Base-by-base conservation (phyloP, 1,139 yeast species). In the Nematodospora anomalae region DNA sequence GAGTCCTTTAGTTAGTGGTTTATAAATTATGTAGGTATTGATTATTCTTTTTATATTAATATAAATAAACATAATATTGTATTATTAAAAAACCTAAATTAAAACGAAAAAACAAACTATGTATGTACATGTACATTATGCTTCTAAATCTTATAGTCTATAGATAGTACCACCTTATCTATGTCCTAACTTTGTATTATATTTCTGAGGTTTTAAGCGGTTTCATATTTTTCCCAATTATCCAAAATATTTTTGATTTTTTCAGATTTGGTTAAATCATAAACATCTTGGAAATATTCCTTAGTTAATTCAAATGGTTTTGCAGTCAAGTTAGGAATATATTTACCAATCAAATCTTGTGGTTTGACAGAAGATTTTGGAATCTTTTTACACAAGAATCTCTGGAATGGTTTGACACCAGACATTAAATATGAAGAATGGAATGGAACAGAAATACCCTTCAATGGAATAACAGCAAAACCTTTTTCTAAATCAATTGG, bases 371-470 rank as follows among this genome's bases (percentile, higher is more conserved):
- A 95, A 50, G 88, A 86, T 72, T 85, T 87, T 49, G 96, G 86
- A 58, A 92, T 86, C 80, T 92, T 92, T 83, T 89, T 92, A 62
- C 83, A 82, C 71, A 92, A 77, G 81, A 92, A 94, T 71, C 92
- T 85, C 76, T 92, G 90, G 89, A 92, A 92, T 55, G 98, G 98
- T 69, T 89, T 90, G 46, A 92, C 99, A 68, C 99, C 99, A 45
- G 94, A 86, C 77, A 92, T 85, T 72, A 92, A 78, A 73, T 94
- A 92, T 24, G 96, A 84, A 29, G 97, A 89, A 70, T 94, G 98
- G 97, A 92, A 92, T 45, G 99, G 99, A 58, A 92, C 99, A 18
- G 96, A 88, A 52, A 92, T 92, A 53, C 98, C 98, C 76, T 86
- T 90, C 64, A 92, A 80, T 62, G 99, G 99, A 53, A 92, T 92